phyloP scores from a whole-genome alignment of 306 rosid genomes.

The Fragaria ananassa region DNA sequence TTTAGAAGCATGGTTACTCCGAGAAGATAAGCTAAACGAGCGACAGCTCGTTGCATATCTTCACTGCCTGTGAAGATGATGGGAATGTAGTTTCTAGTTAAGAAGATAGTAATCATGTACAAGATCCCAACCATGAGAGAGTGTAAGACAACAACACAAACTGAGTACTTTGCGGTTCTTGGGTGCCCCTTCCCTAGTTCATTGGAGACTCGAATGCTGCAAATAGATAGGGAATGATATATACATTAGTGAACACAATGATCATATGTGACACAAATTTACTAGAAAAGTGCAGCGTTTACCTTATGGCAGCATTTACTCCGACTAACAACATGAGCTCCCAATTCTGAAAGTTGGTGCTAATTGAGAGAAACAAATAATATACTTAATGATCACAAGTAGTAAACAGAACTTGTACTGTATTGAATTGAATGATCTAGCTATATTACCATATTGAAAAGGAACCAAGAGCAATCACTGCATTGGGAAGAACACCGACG shows the following conservation, averaged over 20 bases:
- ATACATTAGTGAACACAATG: not conserved
- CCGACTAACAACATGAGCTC: constrained; percentile 18
- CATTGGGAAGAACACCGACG: constrained; percentile 34
- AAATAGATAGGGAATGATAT: not conserved
- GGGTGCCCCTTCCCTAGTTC: constrained; percentile 4
- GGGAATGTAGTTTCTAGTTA: constrained; percentile 12
- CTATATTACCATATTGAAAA: constrained; percentile 37
- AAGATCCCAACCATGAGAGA: constrained; percentile 35
- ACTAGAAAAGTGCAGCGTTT: not conserved
- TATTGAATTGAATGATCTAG: not conserved
- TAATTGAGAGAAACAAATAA: not conserved
- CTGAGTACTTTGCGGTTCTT: constrained; percentile 33
- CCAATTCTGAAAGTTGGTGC: constrained; percentile 22
- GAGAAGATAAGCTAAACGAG: constrained; percentile 16
- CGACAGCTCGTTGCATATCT: constrained; percentile 10
- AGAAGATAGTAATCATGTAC: constrained; percentile 14
- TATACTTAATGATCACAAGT: not conserved
- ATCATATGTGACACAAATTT: not conserved
- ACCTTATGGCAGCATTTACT: constrained; percentile 12
- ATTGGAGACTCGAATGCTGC: constrained; percentile 2
- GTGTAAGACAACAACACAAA: constrained; percentile 24
- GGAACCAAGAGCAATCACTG: constrained; percentile 45
- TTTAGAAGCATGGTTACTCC: constrained; percentile 20
- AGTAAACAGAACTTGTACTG: not conserved
- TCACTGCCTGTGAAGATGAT: constrained; percentile 14